A percentile compares a stretch with the other conserved stretches of the same genome.
phyloP scores from a whole-genome alignment of 352 stramenopile genomes.

The Phytophthora meadii region DNA sequence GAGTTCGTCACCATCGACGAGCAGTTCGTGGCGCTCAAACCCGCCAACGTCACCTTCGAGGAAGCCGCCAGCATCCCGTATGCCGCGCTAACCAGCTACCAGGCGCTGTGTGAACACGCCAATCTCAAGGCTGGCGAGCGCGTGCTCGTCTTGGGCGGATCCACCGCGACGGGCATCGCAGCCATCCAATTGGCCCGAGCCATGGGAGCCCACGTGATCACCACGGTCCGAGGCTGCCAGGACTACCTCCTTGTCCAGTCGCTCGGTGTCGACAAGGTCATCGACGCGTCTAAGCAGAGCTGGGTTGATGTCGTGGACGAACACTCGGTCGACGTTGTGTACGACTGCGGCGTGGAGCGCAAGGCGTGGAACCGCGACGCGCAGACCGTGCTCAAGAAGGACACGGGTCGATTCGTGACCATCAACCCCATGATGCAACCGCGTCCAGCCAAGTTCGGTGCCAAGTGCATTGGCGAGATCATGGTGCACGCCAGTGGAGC shows the following conservation, averaged over 20 bases:
- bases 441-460: constrained; percentile 47
- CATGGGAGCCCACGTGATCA: constrained; percentile 53
- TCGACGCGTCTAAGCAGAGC: constrained; percentile 62
- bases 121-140: constrained; percentile 23
- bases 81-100: constrained; percentile 35
- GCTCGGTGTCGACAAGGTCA: constrained; percentile 52
- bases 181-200: constrained; percentile 25
- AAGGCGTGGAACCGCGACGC: constrained; percentile 39
- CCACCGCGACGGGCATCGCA: constrained; percentile 27
- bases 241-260: constrained; percentile 62
- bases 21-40: constrained; percentile 39
- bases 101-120: constrained; percentile 22
- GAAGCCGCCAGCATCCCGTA: constrained; percentile 37
- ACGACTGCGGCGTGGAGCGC: constrained; percentile 43
- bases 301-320: constrained; percentile 40
- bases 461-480: constrained; percentile 39
- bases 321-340: constrained; percentile 48
- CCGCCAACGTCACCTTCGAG: constrained; percentile 43
- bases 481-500: constrained; percentile 31
- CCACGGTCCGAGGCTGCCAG: constrained; percentile 64
- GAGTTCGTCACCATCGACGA: constrained; percentile 39
- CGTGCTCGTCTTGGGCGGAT: constrained; percentile 59
- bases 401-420: constrained; percentile 34
- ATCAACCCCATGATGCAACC: constrained; percentile 43
- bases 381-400: constrained; percentile 38